Conservation (phyloP, 495 filamentous ascomycete species). For the Pseudoneurospora amorphoporcata region DNA sequence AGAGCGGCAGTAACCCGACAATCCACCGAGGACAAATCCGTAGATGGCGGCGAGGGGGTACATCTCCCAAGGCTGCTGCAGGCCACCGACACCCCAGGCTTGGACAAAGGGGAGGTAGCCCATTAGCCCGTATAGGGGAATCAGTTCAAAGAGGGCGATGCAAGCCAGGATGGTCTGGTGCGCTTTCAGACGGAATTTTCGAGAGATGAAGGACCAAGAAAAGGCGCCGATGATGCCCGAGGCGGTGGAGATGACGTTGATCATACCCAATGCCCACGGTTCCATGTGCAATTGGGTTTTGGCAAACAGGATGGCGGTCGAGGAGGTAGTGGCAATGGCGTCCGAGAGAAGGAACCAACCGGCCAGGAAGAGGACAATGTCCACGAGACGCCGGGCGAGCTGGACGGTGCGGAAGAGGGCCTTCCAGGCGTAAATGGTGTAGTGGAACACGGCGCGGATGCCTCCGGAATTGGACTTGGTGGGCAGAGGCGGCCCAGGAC, state of each 20-base stretch:
- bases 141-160: conserved; percentile 80
- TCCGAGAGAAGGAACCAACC: conserved; percentile 95
- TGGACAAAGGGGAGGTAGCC: conserved; percentile 80
- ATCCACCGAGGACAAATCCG: conserved; percentile 82
- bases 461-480: conserved; percentile 19
- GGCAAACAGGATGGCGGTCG: conserved; percentile 89
- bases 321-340: conserved; percentile 87
- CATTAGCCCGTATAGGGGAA: conserved; percentile 82
- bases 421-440: conserved; percentile 74
- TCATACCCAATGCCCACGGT: conserved; percentile 77
- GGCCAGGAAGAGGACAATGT: conserved; percentile 76
- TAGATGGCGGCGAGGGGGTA: conserved; percentile 86
- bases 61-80: conserved; percentile 96
- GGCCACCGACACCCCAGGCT: conserved; percentile 62
- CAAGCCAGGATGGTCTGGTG: conserved; percentile 86
- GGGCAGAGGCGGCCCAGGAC: conserved; percentile 74
- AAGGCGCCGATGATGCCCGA: conserved; percentile 82
- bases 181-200: conserved; percentile 51
- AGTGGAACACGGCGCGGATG: conserved; percentile 38
- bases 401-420: conserved; percentile 70
- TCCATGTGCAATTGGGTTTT: conserved; percentile 90
- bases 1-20: conserved; percentile 89
- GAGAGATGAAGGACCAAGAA: conserved; percentile 71
- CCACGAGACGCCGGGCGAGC: conserved; percentile 69
- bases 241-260: conserved; percentile 81